Evolutionary conservation across 2,329 filamentous ascomycete species (phyloP).

Genomic region (Fusarium temperatum): DNA sequence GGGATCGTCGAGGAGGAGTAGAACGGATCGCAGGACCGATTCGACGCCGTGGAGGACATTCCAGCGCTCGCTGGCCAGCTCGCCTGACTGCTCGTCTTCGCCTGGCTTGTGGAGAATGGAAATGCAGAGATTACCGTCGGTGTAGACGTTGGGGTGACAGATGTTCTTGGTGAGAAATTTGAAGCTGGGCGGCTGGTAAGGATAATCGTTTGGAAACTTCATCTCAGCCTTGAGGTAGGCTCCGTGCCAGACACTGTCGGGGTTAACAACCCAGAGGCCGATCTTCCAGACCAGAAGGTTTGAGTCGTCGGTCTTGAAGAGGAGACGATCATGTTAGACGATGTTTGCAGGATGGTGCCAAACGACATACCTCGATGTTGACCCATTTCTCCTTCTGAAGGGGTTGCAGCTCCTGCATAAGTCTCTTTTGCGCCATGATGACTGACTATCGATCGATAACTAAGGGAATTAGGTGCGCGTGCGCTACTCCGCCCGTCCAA

Average conservation of each 20-base stretch:
- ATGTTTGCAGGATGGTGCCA: not conserved
- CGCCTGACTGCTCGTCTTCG: constrained; percentile 91
- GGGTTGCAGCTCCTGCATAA: constrained; percentile 87
- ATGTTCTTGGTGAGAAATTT: constrained; percentile 79
- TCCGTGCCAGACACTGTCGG: constrained; percentile 89
- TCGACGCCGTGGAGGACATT: constrained; percentile 93
- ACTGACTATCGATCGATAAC: not conserved
- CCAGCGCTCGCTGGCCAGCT: constrained; percentile 91
- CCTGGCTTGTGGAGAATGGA: constrained; percentile 94
- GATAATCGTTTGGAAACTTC: constrained; percentile 88
- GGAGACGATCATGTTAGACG: constrained; percentile 13
- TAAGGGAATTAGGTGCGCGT: not conserved
- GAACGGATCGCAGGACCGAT: constrained; percentile 90
- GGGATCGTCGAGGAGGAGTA: constrained; percentile 91
- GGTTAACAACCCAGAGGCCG: constrained; percentile 90
- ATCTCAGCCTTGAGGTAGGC: constrained; percentile 93
- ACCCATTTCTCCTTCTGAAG: constrained; percentile 94
- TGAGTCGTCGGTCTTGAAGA: constrained; percentile 76
- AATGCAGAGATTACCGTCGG: constrained; percentile 91
- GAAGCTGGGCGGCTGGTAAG: constrained; percentile 88
- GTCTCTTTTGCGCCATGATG: constrained; percentile 71
- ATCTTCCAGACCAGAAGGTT: constrained; percentile 90
- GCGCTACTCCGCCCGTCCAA: not conserved
- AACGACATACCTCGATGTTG: constrained; percentile 77
- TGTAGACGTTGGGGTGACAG: constrained; percentile 93